Conservation (phyloP, 2,329 filamentous ascomycete genomes). For the Apiospora koreana region DNA sequence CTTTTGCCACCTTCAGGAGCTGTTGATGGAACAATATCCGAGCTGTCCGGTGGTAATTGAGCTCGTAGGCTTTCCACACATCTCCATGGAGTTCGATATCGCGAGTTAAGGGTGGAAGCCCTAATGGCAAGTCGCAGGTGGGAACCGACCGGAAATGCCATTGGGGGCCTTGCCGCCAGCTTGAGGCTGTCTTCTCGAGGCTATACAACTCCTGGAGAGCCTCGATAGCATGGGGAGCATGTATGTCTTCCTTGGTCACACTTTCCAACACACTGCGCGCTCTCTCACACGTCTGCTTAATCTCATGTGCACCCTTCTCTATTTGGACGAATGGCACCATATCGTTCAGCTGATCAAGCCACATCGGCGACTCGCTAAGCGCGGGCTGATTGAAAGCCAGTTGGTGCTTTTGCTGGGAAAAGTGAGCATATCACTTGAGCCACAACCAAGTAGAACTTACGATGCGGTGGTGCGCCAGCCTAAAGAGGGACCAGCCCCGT, state of each 20-base stretch:
- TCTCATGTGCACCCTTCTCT: conserved; percentile 30
- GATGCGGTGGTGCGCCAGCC: conserved; percentile 39
- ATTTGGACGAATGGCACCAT: conserved; percentile 26
- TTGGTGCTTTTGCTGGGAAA: conserved; percentile 36
- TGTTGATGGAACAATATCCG: conserved; percentile 39
- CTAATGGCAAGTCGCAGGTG: conserved; percentile 21
- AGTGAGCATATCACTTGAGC: background rate
- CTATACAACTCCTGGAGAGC: conserved; percentile 32
- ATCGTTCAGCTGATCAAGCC: conserved; percentile 34
- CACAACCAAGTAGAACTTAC: conserved; percentile 15
- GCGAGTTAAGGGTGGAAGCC: conserved; percentile 17
- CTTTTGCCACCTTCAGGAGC: conserved; percentile 31
- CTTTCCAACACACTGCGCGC: conserved; percentile 29
- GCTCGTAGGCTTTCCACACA: conserved; percentile 43
- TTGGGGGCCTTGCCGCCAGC: conserved; percentile 34
- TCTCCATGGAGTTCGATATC: conserved; percentile 37
- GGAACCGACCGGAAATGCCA: conserved; percentile 33
- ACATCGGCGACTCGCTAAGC: conserved; percentile 29
- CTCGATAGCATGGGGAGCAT: conserved; percentile 20
- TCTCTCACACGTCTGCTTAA: conserved; percentile 31
- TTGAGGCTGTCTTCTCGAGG: conserved; percentile 31
- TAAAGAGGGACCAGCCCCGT: conserved; percentile 41
- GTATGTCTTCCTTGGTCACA: conserved; percentile 15
- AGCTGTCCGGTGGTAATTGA: conserved; percentile 41
- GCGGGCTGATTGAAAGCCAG: conserved; percentile 32